Conservation (phyloP, 768 basidiomycete species). For the Boletus sp. region DNA sequence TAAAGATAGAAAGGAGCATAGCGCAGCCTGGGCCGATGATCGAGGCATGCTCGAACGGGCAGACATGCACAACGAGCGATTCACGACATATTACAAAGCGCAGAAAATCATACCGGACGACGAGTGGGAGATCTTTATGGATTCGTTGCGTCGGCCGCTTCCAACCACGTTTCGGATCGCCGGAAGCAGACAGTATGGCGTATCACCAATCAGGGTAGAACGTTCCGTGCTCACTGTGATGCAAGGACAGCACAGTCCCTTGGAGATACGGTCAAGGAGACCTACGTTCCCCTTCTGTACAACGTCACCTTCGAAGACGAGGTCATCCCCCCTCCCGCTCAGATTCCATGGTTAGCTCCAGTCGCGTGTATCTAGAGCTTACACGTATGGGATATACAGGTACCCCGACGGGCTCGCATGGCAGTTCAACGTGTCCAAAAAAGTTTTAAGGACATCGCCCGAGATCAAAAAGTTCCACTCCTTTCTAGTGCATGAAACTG, state of each 20-base stretch:
- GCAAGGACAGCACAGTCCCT: constrained; percentile 66
- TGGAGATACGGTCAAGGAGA: constrained; percentile 72
- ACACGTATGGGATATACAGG: constrained; percentile 42
- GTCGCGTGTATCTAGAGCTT: background rate
- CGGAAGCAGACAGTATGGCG: constrained; percentile 76
- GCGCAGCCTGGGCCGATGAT: constrained; percentile 37
- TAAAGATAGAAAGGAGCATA: background rate
- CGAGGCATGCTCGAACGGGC: constrained; percentile 53
- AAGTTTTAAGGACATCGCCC: constrained; percentile 78
- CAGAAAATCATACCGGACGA: constrained; percentile 74
- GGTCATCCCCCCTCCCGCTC: constrained; percentile 72
- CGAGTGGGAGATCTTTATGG: constrained; percentile 78
- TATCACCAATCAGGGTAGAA: background rate
- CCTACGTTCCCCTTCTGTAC: constrained; percentile 75
- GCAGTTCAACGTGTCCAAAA: constrained; percentile 93
- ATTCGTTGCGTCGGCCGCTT: constrained; percentile 63
- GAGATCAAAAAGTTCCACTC: constrained; percentile 95
- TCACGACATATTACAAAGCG: constrained; percentile 66
- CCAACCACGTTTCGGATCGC: constrained; percentile 95
- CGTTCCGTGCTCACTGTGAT: constrained; percentile 7
- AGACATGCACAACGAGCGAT: constrained; percentile 71
- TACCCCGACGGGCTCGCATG: constrained; percentile 95
- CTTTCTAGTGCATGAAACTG: constrained; percentile 96
- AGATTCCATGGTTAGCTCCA: constrained; percentile 72
- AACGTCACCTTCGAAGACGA: constrained; percentile 76